Evolutionary conservation across 257 asterid genomes (phyloP).

Genomic region (Vinca minor): DNA sequence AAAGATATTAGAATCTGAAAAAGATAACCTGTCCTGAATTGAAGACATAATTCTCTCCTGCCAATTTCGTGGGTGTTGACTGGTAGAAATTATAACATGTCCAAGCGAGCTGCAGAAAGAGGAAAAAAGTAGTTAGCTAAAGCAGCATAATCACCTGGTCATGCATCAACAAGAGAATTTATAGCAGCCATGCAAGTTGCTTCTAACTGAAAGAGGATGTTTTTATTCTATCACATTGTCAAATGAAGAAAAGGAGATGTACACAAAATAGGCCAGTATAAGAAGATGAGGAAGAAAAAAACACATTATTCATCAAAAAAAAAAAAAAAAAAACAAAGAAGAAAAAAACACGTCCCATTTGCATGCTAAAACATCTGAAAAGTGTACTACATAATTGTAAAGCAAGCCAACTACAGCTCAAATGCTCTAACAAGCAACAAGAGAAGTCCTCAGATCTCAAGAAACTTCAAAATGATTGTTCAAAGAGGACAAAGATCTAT

Average conservation of each 20-base stretch:
- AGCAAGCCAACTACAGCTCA: neutral
- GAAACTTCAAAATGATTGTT: neutral
- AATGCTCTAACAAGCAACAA: neutral
- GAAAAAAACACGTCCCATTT: neutral
- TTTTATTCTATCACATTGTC: neutral
- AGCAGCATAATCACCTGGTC: constrained; percentile 7
- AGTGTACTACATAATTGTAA: neutral
- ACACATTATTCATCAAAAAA: no score
- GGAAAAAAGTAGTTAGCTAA: constrained; percentile 13
- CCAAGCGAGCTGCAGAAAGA: constrained; percentile 83
- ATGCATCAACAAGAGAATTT: neutral
- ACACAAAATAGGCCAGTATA: neutral
- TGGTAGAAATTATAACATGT: constrained; percentile 98
- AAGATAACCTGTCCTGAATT: constrained; percentile 60
- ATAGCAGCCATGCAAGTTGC: neutral
- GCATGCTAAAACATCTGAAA: neutral
- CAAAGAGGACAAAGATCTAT: neutral
- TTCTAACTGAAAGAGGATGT: neutral
- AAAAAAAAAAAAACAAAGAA: no score
- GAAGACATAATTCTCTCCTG: constrained; percentile 95
- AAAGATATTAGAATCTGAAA: constrained; percentile 9
- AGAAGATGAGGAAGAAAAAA: no score
- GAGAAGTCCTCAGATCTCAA: neutral
- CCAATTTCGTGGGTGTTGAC: constrained; percentile 95
- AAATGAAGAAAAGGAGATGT: neutral